Evolutionary conservation across 1,284 basidiomycete species (phyloP).

Genomic region (Microbotryomycetes sp.): DNA sequence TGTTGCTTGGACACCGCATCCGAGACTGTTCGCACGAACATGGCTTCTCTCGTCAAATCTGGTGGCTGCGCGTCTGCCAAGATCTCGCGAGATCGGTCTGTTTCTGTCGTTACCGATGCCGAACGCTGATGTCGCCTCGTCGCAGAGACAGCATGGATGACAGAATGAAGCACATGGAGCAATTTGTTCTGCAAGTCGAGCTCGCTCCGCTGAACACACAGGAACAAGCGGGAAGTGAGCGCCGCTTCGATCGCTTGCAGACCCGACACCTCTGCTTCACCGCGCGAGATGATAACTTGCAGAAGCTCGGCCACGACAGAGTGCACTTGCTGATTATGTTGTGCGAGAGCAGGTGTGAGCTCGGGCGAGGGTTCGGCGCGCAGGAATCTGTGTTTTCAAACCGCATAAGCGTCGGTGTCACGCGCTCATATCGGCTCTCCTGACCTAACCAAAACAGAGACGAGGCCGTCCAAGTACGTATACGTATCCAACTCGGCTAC

Average conservation of each 20-base stretch:
- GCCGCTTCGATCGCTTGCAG: conserved; percentile 61
- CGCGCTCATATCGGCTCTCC: conserved; percentile 28
- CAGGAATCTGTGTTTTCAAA: conserved; percentile 51
- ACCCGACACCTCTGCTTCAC: conserved; percentile 57
- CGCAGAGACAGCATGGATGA: conserved; percentile 46
- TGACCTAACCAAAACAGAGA: conserved; percentile 62
- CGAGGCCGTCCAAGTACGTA: conserved; percentile 65
- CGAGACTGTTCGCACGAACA: conserved; percentile 68
- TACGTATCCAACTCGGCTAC: conserved; percentile 36
- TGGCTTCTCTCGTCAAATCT: conserved; percentile 41
- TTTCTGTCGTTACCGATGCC: not conserved
- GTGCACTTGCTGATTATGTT: conserved; percentile 60
- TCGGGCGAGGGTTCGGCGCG: conserved; percentile 60
- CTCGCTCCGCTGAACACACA: conserved; percentile 58
- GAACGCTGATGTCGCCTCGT: not conserved
- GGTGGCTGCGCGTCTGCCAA: conserved; percentile 11
- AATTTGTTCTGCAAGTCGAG: conserved; percentile 86
- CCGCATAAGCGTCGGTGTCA: not conserved
- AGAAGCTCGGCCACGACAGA: conserved; percentile 69
- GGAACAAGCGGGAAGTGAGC: conserved; percentile 66
- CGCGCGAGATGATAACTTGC: conserved; percentile 69
- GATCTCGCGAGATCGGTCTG: too few species aligned
- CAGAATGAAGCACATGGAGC: conserved; percentile 78
- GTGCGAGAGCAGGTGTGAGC: conserved; percentile 50
- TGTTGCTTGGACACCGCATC: conserved; percentile 64